Base-by-base conservation (phyloP, 352 stramenopile species). In the Sclerospora graminicola region DNA sequence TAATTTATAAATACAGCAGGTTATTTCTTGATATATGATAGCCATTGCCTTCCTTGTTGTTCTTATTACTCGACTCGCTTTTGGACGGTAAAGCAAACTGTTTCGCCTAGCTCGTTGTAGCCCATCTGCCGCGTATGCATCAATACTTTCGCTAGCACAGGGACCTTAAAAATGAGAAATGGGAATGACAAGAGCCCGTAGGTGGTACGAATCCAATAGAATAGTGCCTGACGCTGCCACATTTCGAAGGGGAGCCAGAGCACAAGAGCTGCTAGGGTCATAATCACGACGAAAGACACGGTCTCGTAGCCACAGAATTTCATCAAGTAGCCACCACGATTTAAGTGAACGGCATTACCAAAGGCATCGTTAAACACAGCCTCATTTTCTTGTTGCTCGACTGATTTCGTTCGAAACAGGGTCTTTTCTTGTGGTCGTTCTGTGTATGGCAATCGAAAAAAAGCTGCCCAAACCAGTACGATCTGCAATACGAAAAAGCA, bases 301-400 rank as follows among this genome's bases (percentile, higher is more conserved):
- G 82, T 93, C 57, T 91, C 80, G 63, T 93, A 91, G 8, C 80
- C 74, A 26, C 74, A 87, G 47, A 91, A 70, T 47, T 89, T 91
- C 70, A 89, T 89, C 21, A 93, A 45, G 41, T 93, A 91, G 4
- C 82, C 82, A 1, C 82, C 82, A 27, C 77, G 79, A 42, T 89
- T 62, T 27, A 89, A 51, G 41, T 89, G 77, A 0, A 93, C 54
- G 29, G 73, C 62, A 41, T 93, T 89, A 20, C 82, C 79, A 54
- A 93, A 91, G 10, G 84, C 66, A 44, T 90, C 82, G 40, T 68
- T 72, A 42, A 81, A 89, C 8, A 79, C 62, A n/a, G 57, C 46
- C n/a, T n/a, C n/a, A 23, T 55, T 39, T 37, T 79, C 59, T 27
- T 58, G 57, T 13, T 57, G 21, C 8, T 73, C 50, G 51, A 73